phyloP scores from a whole-genome alignment of 1,284 basidiomycete species.

The Pascua guehoae region DNA sequence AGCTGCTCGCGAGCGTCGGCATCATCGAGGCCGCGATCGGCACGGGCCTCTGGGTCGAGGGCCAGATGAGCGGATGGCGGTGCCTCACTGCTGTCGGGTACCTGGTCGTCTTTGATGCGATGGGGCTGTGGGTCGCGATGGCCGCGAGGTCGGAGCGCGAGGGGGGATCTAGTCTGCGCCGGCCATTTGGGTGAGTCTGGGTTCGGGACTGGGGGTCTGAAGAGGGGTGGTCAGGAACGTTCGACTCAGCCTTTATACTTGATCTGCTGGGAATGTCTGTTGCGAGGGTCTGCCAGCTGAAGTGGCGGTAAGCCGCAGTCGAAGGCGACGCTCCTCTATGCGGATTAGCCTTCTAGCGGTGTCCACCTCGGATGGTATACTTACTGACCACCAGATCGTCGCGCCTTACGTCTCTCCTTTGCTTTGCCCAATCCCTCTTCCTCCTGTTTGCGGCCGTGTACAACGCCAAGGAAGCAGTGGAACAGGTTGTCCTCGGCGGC shows the following conservation, averaged over 20 bases:
- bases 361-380: neutral
- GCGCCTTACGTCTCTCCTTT: conserved; percentile 69
- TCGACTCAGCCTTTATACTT: too few relatives aligned
- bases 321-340: too few relatives aligned
- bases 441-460: conserved; percentile 87
- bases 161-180: conserved; percentile 44
- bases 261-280: too few relatives aligned
- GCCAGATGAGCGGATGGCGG: conserved; percentile 82
- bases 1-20: conserved; percentile 49
- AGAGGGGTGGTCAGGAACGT: neutral
- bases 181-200: conserved; percentile 67
- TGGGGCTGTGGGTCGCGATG: conserved; percentile 65
- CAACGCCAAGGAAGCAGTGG: conserved; percentile 87
- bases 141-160: conserved; percentile 50
- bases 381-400: conserved; percentile 56
- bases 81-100: conserved; percentile 88
- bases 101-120: conserved; percentile 90
- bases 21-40: conserved; percentile 54
- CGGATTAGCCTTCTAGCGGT: too few relatives aligned
- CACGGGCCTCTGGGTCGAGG: conserved; percentile 75
- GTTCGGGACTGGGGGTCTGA: neutral
- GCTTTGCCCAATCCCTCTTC: conserved; percentile 85
- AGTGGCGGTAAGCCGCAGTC: too few relatives aligned
- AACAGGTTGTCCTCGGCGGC: conserved; percentile 66
- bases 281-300: too few relatives aligned